These are phyloP conservation scores for Lasiosphaeris hirsuta DNA, from an alignment of 495 filamentous ascomycete species.

Conservation along the genomic window DNA sequence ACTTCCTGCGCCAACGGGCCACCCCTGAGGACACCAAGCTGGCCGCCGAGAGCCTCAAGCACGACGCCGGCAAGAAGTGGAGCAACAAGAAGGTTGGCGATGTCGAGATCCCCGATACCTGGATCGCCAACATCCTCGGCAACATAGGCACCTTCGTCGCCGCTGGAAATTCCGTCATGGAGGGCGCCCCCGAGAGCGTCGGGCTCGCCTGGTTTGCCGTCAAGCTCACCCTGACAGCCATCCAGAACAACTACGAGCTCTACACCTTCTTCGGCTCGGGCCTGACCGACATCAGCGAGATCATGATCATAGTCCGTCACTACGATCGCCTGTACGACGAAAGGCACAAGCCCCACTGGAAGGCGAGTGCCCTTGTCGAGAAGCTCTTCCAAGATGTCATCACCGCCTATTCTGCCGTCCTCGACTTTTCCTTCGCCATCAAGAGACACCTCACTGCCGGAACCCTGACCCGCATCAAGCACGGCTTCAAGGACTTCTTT, in stretches of 20 bases:
- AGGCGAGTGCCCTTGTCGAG: conserved; percentile 22
- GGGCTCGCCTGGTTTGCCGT: conserved; percentile 30
- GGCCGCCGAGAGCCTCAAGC: conserved; percentile 20
- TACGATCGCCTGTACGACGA: conserved; percentile 30
- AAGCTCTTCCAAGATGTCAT: conserved; percentile 28
- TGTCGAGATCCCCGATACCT: conserved; percentile 21
- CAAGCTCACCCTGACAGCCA: conserved; percentile 25
- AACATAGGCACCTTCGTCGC: conserved; percentile 28
- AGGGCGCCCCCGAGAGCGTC: conserved; percentile 27
- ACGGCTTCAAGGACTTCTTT: conserved; percentile 31
- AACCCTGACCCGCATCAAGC: conserved; percentile 17
- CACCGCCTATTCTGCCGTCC: conserved; percentile 21
- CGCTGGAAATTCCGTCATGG: conserved; percentile 20
- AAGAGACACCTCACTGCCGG: conserved; percentile 25
- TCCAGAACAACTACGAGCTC: conserved; percentile 31
- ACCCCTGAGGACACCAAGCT: conserved; percentile 19
- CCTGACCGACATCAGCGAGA: conserved; percentile 28
- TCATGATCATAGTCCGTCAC: conserved; percentile 30
- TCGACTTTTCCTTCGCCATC: conserved; percentile 25
- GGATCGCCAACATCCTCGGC: conserved; percentile 27
- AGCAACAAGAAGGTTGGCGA: conserved; percentile 21
- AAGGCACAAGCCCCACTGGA: conserved; percentile 20
- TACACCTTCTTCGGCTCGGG: conserved; percentile 30
- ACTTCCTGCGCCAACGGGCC: conserved; percentile 18
- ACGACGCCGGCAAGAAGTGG: conserved; percentile 22